Conservation (phyloP, 2,329 filamentous ascomycete species). For the Aurifilum marmelostoma region DNA sequence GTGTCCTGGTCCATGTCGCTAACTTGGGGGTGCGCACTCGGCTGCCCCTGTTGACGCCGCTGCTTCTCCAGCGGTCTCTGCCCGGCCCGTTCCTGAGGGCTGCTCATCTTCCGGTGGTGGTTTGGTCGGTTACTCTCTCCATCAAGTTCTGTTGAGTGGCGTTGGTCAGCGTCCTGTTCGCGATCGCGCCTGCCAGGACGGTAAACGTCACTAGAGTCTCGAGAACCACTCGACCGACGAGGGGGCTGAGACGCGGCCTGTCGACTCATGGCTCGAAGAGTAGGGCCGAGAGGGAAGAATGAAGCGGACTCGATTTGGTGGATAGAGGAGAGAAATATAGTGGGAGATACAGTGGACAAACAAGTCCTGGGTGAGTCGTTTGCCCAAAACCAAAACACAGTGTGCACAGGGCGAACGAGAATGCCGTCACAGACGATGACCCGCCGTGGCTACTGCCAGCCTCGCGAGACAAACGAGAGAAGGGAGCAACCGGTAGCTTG, state of each 20-base stretch:
- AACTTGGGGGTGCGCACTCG: neutral
- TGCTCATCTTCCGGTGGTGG: neutral
- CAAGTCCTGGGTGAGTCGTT: neutral
- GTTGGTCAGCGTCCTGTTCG: constrained; percentile 24
- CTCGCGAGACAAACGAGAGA: neutral
- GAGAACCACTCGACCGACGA: neutral
- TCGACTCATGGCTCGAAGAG: neutral
- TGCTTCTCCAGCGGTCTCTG: neutral
- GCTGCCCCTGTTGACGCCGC: neutral
- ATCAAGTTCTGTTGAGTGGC: neutral
- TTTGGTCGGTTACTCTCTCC: neutral
- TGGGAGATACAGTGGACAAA: neutral
- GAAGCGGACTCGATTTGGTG: neutral
- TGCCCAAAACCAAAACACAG: neutral
- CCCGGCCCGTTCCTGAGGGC: neutral
- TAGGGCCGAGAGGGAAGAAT: neutral
- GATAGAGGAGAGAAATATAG: neutral
- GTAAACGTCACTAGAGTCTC: neutral
- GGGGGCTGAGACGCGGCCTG: neutral
- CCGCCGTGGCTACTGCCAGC: neutral
- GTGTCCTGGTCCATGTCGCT: constrained; percentile 18
- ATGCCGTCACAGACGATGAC: neutral
- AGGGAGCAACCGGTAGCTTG: neutral
- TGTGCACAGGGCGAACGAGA: neutral
- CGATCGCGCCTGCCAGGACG: constrained; percentile 8